phyloP scores from a whole-genome alignment of 2,329 filamentous ascomycete species.

The Pseudopyrenochaeta lycopersici region DNA sequence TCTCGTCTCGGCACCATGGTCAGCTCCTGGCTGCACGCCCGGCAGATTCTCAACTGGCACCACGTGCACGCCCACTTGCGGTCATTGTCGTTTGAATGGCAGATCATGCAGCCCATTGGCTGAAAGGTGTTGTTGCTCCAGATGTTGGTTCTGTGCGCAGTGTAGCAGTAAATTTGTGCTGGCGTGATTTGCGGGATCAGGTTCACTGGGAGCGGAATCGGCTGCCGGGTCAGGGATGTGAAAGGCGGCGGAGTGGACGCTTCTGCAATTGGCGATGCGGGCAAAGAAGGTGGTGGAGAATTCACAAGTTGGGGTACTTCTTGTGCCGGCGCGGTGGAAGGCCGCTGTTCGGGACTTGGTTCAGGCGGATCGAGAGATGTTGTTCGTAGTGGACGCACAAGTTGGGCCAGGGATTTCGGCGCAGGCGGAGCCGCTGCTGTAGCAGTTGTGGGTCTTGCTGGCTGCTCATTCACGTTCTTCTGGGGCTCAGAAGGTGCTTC shows the following conservation, averaged over 20 bases:
- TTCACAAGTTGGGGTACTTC: background rate
- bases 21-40: conserved; percentile 37
- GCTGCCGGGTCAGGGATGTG: conserved; percentile 29
- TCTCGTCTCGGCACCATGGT: conserved; percentile 24
- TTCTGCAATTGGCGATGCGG: background rate
- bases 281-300: background rate
- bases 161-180: conserved; percentile 45
- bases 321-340: conserved; percentile 7
- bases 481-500: conserved; percentile 20
- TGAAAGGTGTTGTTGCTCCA: conserved; percentile 43
- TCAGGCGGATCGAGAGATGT: conserved; percentile 19
- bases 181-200: conserved; percentile 39
- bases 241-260: conserved; percentile 19
- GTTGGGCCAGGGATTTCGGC: conserved; percentile 7
- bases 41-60: conserved; percentile 49
- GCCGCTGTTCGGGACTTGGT: background rate
- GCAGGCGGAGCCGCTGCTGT: conserved; percentile 7
- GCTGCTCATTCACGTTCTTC: conserved; percentile 4
- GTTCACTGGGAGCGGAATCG: conserved; percentile 17
- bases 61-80: conserved; percentile 46
- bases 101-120: conserved; percentile 49
- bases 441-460: conserved; percentile 1
- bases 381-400: conserved; percentile 8
- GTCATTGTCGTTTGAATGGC: conserved; percentile 33
- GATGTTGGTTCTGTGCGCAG: conserved; percentile 34